Conservation (phyloP, 139 green algal genomes). For the Pycnococcus provasolii region DNA sequence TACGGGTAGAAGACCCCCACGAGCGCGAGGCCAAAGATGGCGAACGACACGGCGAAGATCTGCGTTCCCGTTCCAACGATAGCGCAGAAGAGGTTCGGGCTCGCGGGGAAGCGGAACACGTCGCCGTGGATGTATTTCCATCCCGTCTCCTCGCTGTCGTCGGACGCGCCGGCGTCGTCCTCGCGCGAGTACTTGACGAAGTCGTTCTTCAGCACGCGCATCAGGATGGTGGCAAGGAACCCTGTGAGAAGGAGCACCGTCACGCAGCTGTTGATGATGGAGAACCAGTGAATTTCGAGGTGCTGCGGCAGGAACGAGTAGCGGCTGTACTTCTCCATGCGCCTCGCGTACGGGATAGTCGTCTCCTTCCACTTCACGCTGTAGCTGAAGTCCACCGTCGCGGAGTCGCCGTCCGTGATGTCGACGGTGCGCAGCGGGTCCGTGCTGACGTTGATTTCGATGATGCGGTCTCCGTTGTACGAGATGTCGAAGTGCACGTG, state of each 20-base stretch:
- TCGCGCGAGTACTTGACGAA: conserved; percentile 74
- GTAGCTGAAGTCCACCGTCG: conserved; percentile 59
- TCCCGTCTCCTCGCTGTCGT: conserved; percentile 44
- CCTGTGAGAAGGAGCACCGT: conserved; percentile 88
- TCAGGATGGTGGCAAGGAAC: conserved; percentile 90
- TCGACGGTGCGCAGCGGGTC: conserved; percentile 57
- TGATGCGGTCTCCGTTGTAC: conserved; percentile 72
- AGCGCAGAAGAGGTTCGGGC: conserved; percentile 60
- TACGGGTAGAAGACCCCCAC: conserved; percentile 87
- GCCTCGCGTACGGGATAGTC: conserved; percentile 49
- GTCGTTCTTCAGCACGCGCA: conserved; percentile 86
- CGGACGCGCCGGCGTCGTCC: conserved; percentile 33
- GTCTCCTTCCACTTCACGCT: conserved; percentile 68
- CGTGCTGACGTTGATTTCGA: conserved; percentile 49
- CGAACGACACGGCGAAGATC: conserved; percentile 62
- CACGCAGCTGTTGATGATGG: conserved; percentile 91
- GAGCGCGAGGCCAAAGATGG: conserved; percentile 70
- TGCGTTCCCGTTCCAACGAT: conserved; percentile 72
- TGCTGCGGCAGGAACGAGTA: conserved; percentile 88
- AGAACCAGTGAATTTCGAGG: conserved; percentile 95
- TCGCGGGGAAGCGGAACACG: conserved; percentile 74
- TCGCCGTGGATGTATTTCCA: conserved; percentile 94
- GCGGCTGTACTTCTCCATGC: conserved; percentile 79
- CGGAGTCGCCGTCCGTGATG: conserved; percentile 43
- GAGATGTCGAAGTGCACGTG: conserved; percentile 89